These are phyloP conservation scores for Fusarium temperatum DNA, from an alignment of 2,329 filamentous ascomycete species.

Conservation along the genomic window DNA sequence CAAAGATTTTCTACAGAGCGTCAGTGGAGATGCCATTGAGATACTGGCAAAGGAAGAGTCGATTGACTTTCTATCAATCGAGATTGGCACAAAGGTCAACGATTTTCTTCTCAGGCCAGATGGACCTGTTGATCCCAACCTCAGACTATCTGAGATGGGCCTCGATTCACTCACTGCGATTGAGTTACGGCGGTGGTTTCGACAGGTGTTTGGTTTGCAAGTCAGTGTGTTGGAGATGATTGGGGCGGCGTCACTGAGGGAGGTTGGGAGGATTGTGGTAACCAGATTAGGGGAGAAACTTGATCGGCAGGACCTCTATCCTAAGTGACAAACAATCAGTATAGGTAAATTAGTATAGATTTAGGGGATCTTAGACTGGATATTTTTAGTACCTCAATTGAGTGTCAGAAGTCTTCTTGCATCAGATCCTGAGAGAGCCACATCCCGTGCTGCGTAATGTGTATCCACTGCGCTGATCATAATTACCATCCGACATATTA, in stretches of 20 bases:
- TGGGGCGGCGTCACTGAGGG: not conserved
- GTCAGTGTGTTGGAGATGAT: constrained; percentile 29
- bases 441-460: not conserved
- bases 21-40: not conserved
- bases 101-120: constrained; percentile 13
- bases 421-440: not conserved
- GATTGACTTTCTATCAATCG: not conserved
- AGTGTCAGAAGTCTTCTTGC: too few relatives aligned
- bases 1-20: not conserved
- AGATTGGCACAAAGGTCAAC: constrained; percentile 16
- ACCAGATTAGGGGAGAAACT: not conserved
- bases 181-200: constrained; percentile 19
- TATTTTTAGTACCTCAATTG: too few relatives aligned
- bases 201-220: constrained; percentile 3
- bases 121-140: not conserved
- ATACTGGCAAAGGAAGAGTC: not conserved
- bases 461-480: constrained; percentile 14
- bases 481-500: not conserved
- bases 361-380: too few relatives aligned
- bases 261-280: not conserved
- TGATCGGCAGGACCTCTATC: too few relatives aligned
- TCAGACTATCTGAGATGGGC: constrained; percentile 7
- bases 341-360: too few relatives aligned
- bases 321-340: too few relatives aligned
- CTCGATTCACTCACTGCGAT: constrained; percentile 24